Conservation (phyloP, 139 green algal species). For the Diplosphaera chodatii region DNA sequence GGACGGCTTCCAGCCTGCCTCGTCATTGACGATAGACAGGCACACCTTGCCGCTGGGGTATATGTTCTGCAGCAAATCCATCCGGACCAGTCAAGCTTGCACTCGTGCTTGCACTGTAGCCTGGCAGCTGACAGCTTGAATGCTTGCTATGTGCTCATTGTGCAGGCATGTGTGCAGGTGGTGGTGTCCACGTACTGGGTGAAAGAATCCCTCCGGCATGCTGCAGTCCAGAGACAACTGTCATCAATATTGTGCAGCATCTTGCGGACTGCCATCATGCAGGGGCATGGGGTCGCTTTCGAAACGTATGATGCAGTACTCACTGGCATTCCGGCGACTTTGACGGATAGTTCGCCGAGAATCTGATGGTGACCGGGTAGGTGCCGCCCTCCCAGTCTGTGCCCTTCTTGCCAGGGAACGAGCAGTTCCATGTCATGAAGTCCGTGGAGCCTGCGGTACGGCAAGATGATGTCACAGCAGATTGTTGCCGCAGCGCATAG, state of each 20-base stretch:
- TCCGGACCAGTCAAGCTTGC: too few relatives aligned
- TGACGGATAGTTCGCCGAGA: slow-evolving; percentile 49
- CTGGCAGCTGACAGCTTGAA: too few relatives aligned
- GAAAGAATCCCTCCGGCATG: slow-evolving; percentile 16
- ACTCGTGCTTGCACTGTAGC: too few relatives aligned
- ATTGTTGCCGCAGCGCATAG: neutral
- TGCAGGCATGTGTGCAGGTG: neutral
- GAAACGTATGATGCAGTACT: too few relatives aligned
- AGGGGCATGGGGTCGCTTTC: too few relatives aligned
- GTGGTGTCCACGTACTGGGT: slow-evolving; percentile 26
- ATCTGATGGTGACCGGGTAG: slow-evolving; percentile 51
- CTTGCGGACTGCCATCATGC: too few relatives aligned
- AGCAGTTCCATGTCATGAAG: slow-evolving; percentile 56
- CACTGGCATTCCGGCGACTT: slow-evolving; percentile 38
- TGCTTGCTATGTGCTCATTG: too few relatives aligned
- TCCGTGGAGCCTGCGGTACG: slow-evolving; percentile 14
- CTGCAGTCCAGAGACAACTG: too few relatives aligned
- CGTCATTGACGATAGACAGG: slow-evolving; percentile 57
- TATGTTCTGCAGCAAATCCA: neutral
- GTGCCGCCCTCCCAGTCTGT: slow-evolving; percentile 59
- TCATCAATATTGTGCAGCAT: too few relatives aligned
- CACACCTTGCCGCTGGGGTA: slow-evolving; percentile 41
- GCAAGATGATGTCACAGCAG: neutral
- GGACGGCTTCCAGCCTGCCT: slow-evolving; percentile 27
- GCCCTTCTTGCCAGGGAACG: slow-evolving; percentile 49